Percentiles rank a stretch among this genome's conserved stretches.
Evolutionary conservation across 192 early-diverging fungal species (phyloP).

Genomic region (Coemansia interrupta): DNA sequence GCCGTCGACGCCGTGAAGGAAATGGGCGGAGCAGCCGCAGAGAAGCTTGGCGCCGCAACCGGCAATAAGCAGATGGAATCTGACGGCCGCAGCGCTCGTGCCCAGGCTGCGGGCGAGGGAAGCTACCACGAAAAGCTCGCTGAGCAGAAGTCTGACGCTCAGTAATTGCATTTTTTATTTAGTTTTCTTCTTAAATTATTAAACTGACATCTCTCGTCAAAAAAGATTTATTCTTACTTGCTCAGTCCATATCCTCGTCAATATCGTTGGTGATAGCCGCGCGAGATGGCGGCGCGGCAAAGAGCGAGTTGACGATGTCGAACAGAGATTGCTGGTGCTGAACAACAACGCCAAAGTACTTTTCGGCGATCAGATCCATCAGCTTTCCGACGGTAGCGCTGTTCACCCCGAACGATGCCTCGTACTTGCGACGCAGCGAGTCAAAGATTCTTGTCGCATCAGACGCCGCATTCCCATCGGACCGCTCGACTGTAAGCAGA

Average conservation of each 20-base stretch:
- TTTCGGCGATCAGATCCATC: slow-evolving; percentile 38
- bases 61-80: slow-evolving; percentile 16
- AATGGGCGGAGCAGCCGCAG: slow-evolving; percentile 14
- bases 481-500: slow-evolving; percentile 62
- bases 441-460: slow-evolving; percentile 19
- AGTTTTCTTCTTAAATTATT: neutral
- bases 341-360: slow-evolving; percentile 52
- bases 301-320: slow-evolving; percentile 48
- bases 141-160: neutral
- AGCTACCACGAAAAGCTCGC: slow-evolving; percentile 8
- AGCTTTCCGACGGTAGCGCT: slow-evolving; percentile 19
- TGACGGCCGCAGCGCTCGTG: slow-evolving; percentile 17
- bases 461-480: slow-evolving; percentile 30
- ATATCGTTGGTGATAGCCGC: slow-evolving; percentile 18
- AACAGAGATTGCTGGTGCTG: slow-evolving; percentile 50
- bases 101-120: slow-evolving; percentile 11
- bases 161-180: neutral
- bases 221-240: too few species aligned
- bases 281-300: slow-evolving; percentile 30
- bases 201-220: too few species aligned
- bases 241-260: slow-evolving; percentile 40
- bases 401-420: slow-evolving; percentile 37
- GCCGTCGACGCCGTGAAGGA: slow-evolving; percentile 12
- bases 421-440: slow-evolving; percentile 33
- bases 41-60: slow-evolving; percentile 20